A percentile compares a stretch with the other conserved stretches of the same genome.
These are phyloP conservation scores for Chlamydomonas reinhardtii DNA, from an alignment of 163 green algal genomes.

Conservation along the genomic window DNA sequence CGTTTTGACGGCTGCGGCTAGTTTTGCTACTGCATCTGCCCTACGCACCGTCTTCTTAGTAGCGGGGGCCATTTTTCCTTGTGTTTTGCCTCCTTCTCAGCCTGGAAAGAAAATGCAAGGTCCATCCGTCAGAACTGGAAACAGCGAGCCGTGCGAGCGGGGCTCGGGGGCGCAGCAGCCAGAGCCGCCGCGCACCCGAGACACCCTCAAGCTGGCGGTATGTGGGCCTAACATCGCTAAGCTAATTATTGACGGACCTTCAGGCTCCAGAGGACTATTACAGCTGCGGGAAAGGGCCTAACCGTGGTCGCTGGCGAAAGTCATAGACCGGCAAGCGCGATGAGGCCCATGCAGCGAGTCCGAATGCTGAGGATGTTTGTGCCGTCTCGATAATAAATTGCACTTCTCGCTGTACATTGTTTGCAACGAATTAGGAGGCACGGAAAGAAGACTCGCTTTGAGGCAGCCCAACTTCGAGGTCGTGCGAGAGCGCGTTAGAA, in stretches of 20 bases:
- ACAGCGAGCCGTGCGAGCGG: not conserved
- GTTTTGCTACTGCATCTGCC: constrained; percentile 1
- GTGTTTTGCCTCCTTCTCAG: constrained; percentile 59
- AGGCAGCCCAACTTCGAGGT: too few relatives aligned
- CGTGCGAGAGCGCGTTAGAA: too few relatives aligned
- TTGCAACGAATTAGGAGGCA: too few relatives aligned
- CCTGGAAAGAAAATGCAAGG: constrained; percentile 33
- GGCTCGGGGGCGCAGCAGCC: constrained; percentile 1
- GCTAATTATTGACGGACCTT: constrained; percentile 29
- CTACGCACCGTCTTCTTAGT: constrained; percentile 44
- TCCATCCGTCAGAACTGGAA: constrained; percentile 21
- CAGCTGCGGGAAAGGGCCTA: constrained; percentile 7
- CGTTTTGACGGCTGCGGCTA: too few relatives aligned
- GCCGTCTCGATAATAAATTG: too few relatives aligned
- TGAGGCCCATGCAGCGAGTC: too few relatives aligned
- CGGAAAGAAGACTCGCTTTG: too few relatives aligned
- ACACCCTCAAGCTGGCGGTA: too few relatives aligned
- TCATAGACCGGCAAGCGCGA: too few relatives aligned
- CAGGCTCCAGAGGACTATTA: constrained; percentile 49
- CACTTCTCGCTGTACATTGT: too few relatives aligned
- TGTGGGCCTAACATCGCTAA: not conserved
- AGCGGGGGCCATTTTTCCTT: constrained; percentile 56
- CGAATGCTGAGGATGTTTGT: too few relatives aligned
- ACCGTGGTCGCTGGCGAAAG: too few relatives aligned
- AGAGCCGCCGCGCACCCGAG: constrained; percentile 22